Evolutionary conservation across 2,329 filamentous ascomycete species (phyloP), one percentile per base, ranked within the genome.

Genomic region (Monilinia aucupariae): DNA sequence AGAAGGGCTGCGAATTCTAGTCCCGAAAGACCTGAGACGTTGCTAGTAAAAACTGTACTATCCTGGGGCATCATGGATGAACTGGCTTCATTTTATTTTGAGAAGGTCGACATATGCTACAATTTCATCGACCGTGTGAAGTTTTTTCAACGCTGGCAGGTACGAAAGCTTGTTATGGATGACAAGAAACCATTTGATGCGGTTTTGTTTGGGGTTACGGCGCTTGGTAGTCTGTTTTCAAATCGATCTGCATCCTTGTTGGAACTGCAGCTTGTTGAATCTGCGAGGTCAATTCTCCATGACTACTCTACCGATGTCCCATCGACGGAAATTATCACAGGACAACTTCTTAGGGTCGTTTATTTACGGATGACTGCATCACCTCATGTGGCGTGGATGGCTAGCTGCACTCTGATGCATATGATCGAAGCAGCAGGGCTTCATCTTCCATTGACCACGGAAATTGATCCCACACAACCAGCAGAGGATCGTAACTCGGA

Each of bases 211-310:
- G 73, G 74, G 4, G 68, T 76, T 2, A 61, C 73, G 30, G 73
- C 69, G 2, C 62, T 76, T 8, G 72, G 72, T 7, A 75, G 72
- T 25, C 65, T 76, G 15, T 76, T 76, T 53, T 71, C 69, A 9
- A 45, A 54, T 50, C 63, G 9, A 39, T 55, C 1, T 54, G 71
- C 3, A 63, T 62, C 20, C 59, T 69, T 37, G 68, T 68, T 20
- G 15, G 75, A 76, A 66, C 63, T 64, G 41, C 69, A 71, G 55
- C 67, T 72, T 27, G 64, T 67, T 30, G 47, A 63, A 47, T 27
- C 49, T 49, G 45, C 64, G 67, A 59, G 68, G 61, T 9, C 66
- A 17, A 63, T 53, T 20, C 49, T 64, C 63, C 68, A 61, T 67
- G 39, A 63, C 4, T 50, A 25, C 8, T 47, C 55, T 4, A 25